Base-by-base conservation (phyloP, 768 basidiomycete species). In the Pholiota molesta region DNA sequence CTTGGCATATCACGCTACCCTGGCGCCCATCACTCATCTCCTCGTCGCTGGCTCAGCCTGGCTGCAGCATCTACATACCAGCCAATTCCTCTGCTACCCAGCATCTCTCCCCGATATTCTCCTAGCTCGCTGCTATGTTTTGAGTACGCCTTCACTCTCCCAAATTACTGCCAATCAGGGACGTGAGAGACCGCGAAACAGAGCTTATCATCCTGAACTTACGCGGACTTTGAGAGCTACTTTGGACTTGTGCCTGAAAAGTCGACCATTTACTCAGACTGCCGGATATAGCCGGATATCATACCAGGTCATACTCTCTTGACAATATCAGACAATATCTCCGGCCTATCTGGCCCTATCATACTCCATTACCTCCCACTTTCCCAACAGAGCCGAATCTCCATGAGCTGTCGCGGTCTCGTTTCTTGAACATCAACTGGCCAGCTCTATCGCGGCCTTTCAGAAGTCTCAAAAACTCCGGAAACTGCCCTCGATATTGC, bases 301-400 rank as follows among this genome's bases (percentile, higher is more conserved):
- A 21, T 45, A n/a, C n/a, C n/a, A n/a, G n/a, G n/a, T n/a, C n/a
- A n/a, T n/a, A 57, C 39, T 5, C 5, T 42, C 55, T 42, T 31
- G 52, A 40, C 47, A 10, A 51, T 59, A 59, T 59, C 58, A 21
- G 52, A 40, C 47, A 10, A 51, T 59, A 59, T 59, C 58, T 51
- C 51, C 51, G 58, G 52, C 23, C 51, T 60, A 60, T 60, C n/a
- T n/a, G n/a, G n/a, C n/a, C n/a, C n/a, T 29, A 53, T 53, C 54
- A 49, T 52, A 35, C 57, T 16, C 57, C 45, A 59, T 59, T 51
- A 59, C 19, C 19, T 49, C 23, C 7, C 6, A 49, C 26, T 21
- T 45, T 49, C 47, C 47, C 47, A 49, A 49, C 47, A 44, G 42
- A 19, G 42, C 42, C 42, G 42, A 19, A 44, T 44, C 42, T 44